A percentile compares a stretch with the other conserved stretches of the same genome.
These are phyloP conservation scores for Cytospora paraplurivora DNA, from an alignment of 2,329 filamentous ascomycete genomes.

Conservation along the genomic window DNA sequence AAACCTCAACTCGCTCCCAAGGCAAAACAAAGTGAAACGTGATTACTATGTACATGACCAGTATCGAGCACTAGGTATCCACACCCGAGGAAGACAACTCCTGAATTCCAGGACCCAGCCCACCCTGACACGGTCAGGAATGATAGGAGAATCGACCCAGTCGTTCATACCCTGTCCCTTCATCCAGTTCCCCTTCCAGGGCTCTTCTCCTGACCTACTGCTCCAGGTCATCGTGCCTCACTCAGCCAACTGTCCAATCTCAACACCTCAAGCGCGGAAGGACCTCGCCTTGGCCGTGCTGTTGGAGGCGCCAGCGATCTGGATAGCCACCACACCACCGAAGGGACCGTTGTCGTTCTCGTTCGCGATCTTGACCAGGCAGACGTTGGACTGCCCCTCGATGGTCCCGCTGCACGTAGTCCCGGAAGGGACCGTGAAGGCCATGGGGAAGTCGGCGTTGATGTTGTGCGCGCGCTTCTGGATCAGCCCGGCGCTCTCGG, in stretches of 20 bases:
- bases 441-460: slow-evolving; percentile 35
- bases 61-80: too few relatives aligned
- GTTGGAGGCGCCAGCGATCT: slow-evolving; percentile 37
- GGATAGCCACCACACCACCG: slow-evolving; percentile 45
- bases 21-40: too few relatives aligned
- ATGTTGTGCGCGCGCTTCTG: slow-evolving; percentile 30
- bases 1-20: too few relatives aligned
- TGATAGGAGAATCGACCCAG: slow-evolving; percentile 26
- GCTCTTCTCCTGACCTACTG: too few relatives aligned
- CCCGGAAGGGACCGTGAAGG: slow-evolving; percentile 34
- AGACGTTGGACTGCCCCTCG: slow-evolving; percentile 40
- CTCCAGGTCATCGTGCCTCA: too few relatives aligned
- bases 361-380: slow-evolving; percentile 48
- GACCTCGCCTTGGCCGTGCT: slow-evolving; percentile 5
- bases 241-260: not conserved
- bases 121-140: not conserved
- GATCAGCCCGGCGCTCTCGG: slow-evolving; percentile 29
- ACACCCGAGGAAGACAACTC: not conserved
- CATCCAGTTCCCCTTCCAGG: not conserved
- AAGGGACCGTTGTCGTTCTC: slow-evolving; percentile 44
- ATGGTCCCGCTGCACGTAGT: slow-evolving; percentile 43
- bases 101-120: slow-evolving; percentile 8
- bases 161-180: slow-evolving; percentile 26
- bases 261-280: not conserved
- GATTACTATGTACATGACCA: too few relatives aligned